These are phyloP conservation scores for Boletus reticuloceps DNA, from an alignment of 768 basidiomycete genomes.

Conservation along the genomic window DNA sequence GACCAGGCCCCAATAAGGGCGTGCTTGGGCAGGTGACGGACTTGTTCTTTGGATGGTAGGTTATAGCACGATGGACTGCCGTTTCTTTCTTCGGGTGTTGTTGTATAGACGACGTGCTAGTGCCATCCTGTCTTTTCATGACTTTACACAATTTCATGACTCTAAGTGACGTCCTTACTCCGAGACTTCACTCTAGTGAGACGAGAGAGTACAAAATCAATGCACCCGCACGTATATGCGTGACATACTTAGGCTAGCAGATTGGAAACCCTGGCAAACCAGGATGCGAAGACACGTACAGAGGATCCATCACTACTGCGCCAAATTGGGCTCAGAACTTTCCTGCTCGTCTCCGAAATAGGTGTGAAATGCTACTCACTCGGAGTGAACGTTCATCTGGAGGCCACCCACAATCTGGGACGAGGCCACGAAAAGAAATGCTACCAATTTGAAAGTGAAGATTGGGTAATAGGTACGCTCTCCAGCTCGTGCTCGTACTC, in stretches of 20 bases:
- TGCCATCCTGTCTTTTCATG: too few species aligned
- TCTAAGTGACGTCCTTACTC: too few species aligned
- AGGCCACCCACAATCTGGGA: background rate
- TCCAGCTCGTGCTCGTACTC: slow-evolving; percentile 96
- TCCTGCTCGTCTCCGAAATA: too few species aligned
- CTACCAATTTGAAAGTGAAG: slow-evolving; percentile 55
- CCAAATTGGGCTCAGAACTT: too few species aligned
- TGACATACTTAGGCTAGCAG: too few species aligned
- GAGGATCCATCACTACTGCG: too few species aligned
- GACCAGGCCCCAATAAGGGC: slow-evolving; percentile 48
- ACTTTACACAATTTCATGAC: too few species aligned
- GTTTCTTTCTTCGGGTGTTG: background rate
- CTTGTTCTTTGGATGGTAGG: slow-evolving; percentile 79
- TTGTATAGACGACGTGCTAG: background rate
- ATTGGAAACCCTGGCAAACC: too few species aligned
- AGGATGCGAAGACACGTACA: too few species aligned
- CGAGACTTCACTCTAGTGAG: too few species aligned
- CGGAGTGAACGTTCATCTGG: background rate
- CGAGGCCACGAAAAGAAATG: background rate
- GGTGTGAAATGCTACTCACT: background rate
- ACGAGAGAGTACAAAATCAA: too few species aligned
- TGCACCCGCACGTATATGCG: too few species aligned
- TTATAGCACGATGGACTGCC: background rate
- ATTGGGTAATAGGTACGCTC: slow-evolving; percentile 53
- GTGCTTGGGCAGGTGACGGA: slow-evolving; percentile 75